Evolutionary conservation across 2,329 filamentous ascomycete species (phyloP).

Genomic region (Gaeumannomyces tritici): DNA sequence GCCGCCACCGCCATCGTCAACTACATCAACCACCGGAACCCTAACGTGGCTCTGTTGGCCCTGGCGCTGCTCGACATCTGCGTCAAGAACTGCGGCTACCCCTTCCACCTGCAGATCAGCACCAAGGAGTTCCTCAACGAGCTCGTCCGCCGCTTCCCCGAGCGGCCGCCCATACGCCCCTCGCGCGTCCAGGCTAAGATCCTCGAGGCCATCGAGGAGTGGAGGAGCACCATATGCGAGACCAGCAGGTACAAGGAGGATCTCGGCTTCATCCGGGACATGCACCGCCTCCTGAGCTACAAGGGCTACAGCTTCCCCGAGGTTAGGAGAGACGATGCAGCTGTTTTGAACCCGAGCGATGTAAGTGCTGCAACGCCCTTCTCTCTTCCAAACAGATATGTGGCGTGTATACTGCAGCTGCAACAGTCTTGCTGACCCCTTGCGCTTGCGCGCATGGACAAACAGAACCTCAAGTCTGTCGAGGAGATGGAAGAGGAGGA

Average conservation of each 20-base stretch:
- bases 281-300: conserved; percentile 91
- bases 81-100: conserved; percentile 99
- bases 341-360: conserved; percentile 92
- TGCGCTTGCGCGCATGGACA: not conserved
- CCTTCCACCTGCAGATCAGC: conserved; percentile 95
- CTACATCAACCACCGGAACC: conserved; percentile 94
- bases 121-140: conserved; percentile 99
- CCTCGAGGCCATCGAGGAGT: conserved; percentile 94
- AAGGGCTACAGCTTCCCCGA: conserved; percentile 97
- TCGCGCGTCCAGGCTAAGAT: conserved; percentile 87
- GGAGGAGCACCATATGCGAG: conserved; percentile 95
- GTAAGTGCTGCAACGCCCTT: conserved; percentile 43
- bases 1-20: conserved; percentile 87
- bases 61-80: conserved; percentile 93
- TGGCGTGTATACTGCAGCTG: not conserved
- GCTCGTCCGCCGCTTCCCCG: conserved; percentile 89
- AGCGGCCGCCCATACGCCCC: conserved; percentile 77
- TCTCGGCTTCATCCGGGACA: conserved; percentile 89
- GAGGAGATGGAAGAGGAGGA: conserved; percentile 99
- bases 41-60: conserved; percentile 85
- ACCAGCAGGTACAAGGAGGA: conserved; percentile 97
- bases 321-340: conserved; percentile 84
- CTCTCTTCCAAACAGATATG: not conserved
- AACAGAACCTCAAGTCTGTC: conserved; percentile 82
- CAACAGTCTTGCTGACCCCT: not conserved